A percentile compares a stretch with the other conserved stretches of the same genome.
Evolutionary conservation across 2,329 filamentous ascomycete genomes (phyloP).

Genomic region (Macroventuria anomochaeta): DNA sequence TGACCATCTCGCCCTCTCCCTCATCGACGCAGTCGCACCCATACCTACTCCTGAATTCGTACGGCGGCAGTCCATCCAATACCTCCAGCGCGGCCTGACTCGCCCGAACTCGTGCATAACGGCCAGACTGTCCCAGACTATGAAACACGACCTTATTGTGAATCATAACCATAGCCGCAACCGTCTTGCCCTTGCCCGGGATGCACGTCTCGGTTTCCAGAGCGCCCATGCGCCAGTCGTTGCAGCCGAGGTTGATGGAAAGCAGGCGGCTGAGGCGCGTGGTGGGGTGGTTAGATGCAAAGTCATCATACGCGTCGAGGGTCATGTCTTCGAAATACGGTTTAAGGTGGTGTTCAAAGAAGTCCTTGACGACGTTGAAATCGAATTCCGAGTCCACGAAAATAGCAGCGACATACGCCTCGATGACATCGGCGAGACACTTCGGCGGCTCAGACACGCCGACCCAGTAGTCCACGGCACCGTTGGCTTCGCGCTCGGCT

Average conservation of each 20-base stretch:
- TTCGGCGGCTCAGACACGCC: conserved; percentile 68
- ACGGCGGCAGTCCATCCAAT: conserved; percentile 58
- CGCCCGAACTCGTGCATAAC: conserved; percentile 75
- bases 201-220: conserved; percentile 54
- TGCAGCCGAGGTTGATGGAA: conserved; percentile 69
- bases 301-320: conserved; percentile 75
- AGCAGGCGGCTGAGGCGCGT: conserved; percentile 73
- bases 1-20: conserved; percentile 5
- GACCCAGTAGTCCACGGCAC: conserved; percentile 73
- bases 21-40: conserved; percentile 66
- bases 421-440: conserved; percentile 82
- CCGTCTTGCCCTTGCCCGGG: conserved; percentile 50
- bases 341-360: conserved; percentile 77
- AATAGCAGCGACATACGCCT: conserved; percentile 86
- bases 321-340: conserved; percentile 86
- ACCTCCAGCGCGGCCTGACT: conserved; percentile 64
- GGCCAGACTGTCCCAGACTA: conserved; percentile 66
- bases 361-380: conserved; percentile 73
- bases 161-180: conserved; percentile 77
- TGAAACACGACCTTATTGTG: conserved; percentile 73
- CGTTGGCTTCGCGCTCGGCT: conserved; percentile 57
- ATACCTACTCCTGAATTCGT: conserved; percentile 66
- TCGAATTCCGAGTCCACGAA: conserved; percentile 89
- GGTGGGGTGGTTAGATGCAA: conserved; percentile 82
- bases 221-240: conserved; percentile 56